These are phyloP conservation scores for Pseudozyma thailandica DNA, from an alignment of 1,284 basidiomycete species.

Conservation along the genomic window DNA sequence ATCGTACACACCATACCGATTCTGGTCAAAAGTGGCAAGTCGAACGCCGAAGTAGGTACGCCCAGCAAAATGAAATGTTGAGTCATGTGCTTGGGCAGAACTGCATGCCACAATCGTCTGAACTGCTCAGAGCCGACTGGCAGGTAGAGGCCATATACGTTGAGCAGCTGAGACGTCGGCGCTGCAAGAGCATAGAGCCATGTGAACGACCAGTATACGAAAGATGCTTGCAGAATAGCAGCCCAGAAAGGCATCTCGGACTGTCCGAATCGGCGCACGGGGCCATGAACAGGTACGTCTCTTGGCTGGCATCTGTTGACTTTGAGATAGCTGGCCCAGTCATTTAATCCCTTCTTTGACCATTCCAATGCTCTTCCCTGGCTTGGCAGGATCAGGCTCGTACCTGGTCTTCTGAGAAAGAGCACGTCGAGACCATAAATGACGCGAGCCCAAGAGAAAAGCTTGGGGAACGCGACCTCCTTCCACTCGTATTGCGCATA, in stretches of 20 bases:
- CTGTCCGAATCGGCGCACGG: constrained; percentile 42
- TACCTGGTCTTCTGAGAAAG: constrained; percentile 17
- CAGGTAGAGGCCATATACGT: constrained; percentile 24
- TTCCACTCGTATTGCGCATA: constrained; percentile 33
- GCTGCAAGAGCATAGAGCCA: constrained; percentile 31
- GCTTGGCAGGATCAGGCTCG: constrained; percentile 12
- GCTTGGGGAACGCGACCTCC: constrained; percentile 12
- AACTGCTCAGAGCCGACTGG: constrained; percentile 12
- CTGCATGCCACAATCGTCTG: constrained; percentile 3
- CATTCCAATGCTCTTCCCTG: constrained; percentile 42
- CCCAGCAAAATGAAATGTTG: constrained; percentile 9
- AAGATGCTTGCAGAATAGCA: constrained; percentile 12
- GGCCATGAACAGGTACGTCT: constrained; percentile 23
- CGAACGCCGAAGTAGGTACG: constrained; percentile 12
- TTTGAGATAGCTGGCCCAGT: constrained; percentile 29
- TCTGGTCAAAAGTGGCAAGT: constrained; percentile 21
- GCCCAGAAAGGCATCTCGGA: constrained; percentile 21
- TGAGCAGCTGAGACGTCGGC: constrained; percentile 18
- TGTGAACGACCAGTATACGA: constrained; percentile 8
- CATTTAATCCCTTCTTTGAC: constrained; percentile 27
- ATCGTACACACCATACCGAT: constrained; percentile 5
- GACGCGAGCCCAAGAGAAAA: constrained; percentile 15
- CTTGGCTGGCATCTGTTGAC: constrained; percentile 16
- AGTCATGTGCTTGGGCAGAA: constrained; percentile 11
- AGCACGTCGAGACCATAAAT: constrained; percentile 31